phyloP scores from a whole-genome alignment of 345 rosid species.

The Salix koriyanagi region DNA sequence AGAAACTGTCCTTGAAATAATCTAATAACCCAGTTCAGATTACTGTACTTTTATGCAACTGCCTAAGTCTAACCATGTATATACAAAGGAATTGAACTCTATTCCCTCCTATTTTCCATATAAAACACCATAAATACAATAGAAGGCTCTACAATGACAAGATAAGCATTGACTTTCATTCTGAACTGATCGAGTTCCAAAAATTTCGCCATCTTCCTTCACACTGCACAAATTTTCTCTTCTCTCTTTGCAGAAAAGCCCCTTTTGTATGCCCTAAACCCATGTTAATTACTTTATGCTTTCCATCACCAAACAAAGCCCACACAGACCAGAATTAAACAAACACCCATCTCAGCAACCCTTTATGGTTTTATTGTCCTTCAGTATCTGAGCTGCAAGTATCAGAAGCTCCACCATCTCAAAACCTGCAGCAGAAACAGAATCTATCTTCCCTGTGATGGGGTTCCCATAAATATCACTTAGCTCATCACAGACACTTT shows the following conservation, averaged over 20 bases:
- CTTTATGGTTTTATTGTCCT: constrained; percentile 24
- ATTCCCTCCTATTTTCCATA: background rate
- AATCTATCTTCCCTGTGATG: constrained; percentile 50
- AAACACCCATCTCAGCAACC: constrained; percentile 15
- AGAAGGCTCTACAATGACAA: constrained; percentile 4
- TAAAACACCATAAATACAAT: background rate
- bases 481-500: constrained; percentile 9
- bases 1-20: background rate
- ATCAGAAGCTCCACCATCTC: constrained; percentile 97
- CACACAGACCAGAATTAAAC: constrained; percentile 1
- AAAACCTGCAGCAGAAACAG: constrained; percentile 82
- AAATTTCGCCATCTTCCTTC: background rate
- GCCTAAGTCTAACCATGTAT: background rate
- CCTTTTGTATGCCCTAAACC: background rate
- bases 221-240: background rate
- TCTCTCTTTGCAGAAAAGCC: background rate
- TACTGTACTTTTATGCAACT: constrained; percentile 9
- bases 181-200: too few relatives aligned
- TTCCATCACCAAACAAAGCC: background rate
- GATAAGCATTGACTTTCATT: background rate
- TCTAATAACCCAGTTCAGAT: background rate
- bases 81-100: background rate
- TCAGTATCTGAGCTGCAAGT: constrained; percentile 64
- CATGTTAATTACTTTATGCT: background rate
- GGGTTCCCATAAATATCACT: constrained; percentile 25